These are phyloP conservation scores for Venturia oleaginea DNA, from an alignment of 2,329 filamentous ascomycete species.

Conservation along the genomic window DNA sequence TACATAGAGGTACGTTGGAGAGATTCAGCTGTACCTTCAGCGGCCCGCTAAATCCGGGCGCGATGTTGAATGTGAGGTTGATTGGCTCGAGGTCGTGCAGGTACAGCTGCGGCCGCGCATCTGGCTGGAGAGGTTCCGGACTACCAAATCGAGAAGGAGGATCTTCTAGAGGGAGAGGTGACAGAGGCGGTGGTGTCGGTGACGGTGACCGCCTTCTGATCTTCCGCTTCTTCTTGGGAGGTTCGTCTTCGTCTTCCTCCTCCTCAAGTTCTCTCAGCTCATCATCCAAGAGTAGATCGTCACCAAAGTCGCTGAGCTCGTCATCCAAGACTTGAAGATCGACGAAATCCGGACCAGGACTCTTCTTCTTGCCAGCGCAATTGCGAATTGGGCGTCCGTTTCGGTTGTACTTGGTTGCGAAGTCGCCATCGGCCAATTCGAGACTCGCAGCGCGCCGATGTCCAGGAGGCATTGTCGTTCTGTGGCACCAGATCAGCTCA, in stretches of 20 bases:
- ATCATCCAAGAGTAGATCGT: background rate
- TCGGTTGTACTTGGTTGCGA: conserved; percentile 28
- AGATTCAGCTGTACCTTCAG: conserved; percentile 10
- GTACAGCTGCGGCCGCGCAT: conserved; percentile 15
- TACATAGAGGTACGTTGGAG: background rate
- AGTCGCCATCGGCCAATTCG: conserved; percentile 21
- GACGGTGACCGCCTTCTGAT: conserved; percentile 28
- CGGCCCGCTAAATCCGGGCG: conserved; percentile 36
- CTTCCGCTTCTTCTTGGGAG: conserved; percentile 5
- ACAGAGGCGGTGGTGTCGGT: conserved; percentile 26
- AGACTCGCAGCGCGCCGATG: conserved; percentile 16
- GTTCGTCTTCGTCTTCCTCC: background rate
- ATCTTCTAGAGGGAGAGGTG: conserved; percentile 26
- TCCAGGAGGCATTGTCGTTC: background rate
- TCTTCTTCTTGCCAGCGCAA: conserved; percentile 27
- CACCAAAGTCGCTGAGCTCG: conserved; percentile 3
- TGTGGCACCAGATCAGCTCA: conserved; percentile 25
- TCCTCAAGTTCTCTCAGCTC: background rate
- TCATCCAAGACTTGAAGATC: conserved; percentile 19
- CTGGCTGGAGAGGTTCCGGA: conserved; percentile 16
- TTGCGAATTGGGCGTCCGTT: conserved; percentile 37
- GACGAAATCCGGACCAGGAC: conserved; percentile 29
- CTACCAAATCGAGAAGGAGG: conserved; percentile 13
- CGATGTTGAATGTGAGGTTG: conserved; percentile 38
- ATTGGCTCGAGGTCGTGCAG: conserved; percentile 20